Base-by-base conservation (phyloP, 768 basidiomycete species). In the Termitomyces sp. region DNA sequence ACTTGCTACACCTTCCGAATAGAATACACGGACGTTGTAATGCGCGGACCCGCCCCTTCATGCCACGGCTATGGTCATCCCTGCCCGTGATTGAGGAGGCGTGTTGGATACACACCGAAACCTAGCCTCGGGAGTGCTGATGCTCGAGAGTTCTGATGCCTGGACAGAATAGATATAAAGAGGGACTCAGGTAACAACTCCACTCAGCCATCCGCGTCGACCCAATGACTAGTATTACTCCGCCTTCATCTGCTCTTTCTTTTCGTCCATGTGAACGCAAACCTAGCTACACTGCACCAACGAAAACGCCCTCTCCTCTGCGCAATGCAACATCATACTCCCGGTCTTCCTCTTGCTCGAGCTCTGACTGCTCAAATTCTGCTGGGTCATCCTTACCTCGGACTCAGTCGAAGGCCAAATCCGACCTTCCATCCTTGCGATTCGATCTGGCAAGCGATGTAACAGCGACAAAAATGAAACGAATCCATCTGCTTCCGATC, bases 251-350 rank as follows among this genome's bases (percentile, higher is more conserved):
- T 30, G 24, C 44, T 57, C 48, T 45, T 28, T 22, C 32, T 22
- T 32, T 22, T 52, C 36, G 33, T 32, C 33, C 48, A n/a, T 52
- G 51, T 28, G 41, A 55, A 36, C 60, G 54, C n/a, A 55, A 32
- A 44, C 36, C 50, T 8, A 55, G 54, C 51, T 62, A 58, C 35
- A 58, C 60, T 5, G 55, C 60, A 14, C 54, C 48, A 10, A 62
- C 60, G 2, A 62, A 62, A 48, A 40, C 30, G 0, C 60, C 60
- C 22, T 62, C 60, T 28, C 60, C 60, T 11, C 49, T 62, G 18
- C 60, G 60, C 33, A 51, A 58, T 53, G 57, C 60, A 7, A 62
- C 60, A 56, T 62, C 57, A 5, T 62, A 58, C 28, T 54, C 57
- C 0, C 50, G 38, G 13, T 55, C 57, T 32, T 52, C 50, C 20